Base-by-base conservation (phyloP, 176 grass and related monocot genomes). In the Chloris gayana region DNA sequence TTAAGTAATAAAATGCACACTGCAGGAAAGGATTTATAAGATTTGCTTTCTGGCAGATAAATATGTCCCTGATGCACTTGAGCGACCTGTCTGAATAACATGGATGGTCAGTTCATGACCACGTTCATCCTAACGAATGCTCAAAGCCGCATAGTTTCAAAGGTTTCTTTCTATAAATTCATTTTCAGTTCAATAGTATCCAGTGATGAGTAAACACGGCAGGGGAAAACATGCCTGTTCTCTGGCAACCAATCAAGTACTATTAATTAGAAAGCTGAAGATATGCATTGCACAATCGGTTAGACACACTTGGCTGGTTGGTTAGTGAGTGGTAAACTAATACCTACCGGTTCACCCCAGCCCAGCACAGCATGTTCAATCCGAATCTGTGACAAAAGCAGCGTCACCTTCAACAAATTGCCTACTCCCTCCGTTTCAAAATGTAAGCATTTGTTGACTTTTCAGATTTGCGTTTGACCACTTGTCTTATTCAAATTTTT, bases 11-110 rank as follows among this genome's bases (percentile, higher is more conserved):
- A 21, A 54, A 54, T 54, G 19, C 51, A 54, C 19, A 17, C 18
- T 95, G 85, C 73, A 79, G 9, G 27, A 85, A 54, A 54, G 19
- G 51, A 54, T 54, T 53, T 21, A 53, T 18, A 53, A 53, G 50
- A 53, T 53, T 54, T 22, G 51, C 19, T 54, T 17, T 54, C 19
- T 54, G 51, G 19, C 6, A 54, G 51, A 7, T 54, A 54, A 54
- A 54, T 22, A 22, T 22, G 51, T 54, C 51, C 19, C 18, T 22
- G 51, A 54, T 54, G 18, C 51, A 21, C 8, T 22, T 22, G 5
- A 54, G 51, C 19, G 6, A 21, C 19, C 51, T 54, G 50, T 21
- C 15, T 18, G 47, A 50, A 50, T 5, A 50, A 50, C 15, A 17
- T 50, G 47, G 47, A 18, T 50, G 15, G 47, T 50, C 15, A 14